Evolutionary conservation across 306 rosid species (phyloP), one percentile per base, ranked within the genome.

Genomic region (Rosa multiflora): DNA sequence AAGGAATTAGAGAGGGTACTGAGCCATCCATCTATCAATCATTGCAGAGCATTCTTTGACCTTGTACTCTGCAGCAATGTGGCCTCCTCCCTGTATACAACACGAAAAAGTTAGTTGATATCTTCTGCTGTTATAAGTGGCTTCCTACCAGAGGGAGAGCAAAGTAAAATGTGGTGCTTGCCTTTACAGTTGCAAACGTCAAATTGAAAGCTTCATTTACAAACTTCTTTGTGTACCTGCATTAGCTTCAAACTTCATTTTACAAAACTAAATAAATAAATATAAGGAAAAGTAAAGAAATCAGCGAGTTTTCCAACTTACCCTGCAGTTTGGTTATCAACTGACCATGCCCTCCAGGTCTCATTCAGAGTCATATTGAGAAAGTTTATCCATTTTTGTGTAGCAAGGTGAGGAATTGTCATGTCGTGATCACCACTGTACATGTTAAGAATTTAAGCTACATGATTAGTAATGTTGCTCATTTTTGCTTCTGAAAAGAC

Each of bases 31-130:
- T 62, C 81, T 70, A 18, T 43, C 70, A 6, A 78, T 70, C 81
- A 78, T 69, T 52, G 70, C 70, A 1, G 75, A 73, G 72, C 81
- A 78, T 72, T 78, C 76, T 63, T 70, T 78, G 23, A 78, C 81
- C 76, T 67, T 78, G 81, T 78, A 70, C 73, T 78, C 81, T 55
- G 81, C 76, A 10, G 81, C 81, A 78, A 69, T 67, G 76, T 78
- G 81, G 32, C 81, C 81, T 55, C 47, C 81, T 78, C 76, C 81
- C 81, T 78, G 81, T 17, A 52, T 8, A 13, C 44, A 49, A 49
- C 2, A 29, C 6, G 1, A 72, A 72, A 72, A 17, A 29, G 3
- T 68, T 40, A 37, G 47, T 66, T 15, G 11, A n/a, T n/a, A n/a
- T n/a, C n/a, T n/a, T n/a, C n/a, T n/a, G n/a, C 42, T 15, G 49